Base-by-base conservation (phyloP, 345 rosid genomes). In the Populus simonii region DNA sequence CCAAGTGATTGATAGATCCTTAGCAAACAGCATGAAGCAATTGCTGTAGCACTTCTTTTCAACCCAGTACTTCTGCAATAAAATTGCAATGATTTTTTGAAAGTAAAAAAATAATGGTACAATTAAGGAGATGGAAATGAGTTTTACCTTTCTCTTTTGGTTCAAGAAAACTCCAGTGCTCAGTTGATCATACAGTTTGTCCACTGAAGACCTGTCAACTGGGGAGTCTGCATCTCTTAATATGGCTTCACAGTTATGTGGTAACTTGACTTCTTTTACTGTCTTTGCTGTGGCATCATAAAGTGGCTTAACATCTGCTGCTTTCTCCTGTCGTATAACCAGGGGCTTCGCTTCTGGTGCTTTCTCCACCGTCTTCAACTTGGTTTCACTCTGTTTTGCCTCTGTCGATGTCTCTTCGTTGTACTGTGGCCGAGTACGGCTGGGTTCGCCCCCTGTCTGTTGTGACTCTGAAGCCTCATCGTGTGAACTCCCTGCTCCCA, bases 1-100 rank as follows among this genome's bases (percentile, higher is more conserved):
- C 93, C 98, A 92, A 41, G 85, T 89, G 78, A 92, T 91, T 11
- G 79, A 75, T 70, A 91, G 86, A 51, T 72, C 83, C 80, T 87
- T 86, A 59, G 95, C 88, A 82, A 75, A 89, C 84, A 92, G 25
- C 87, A 87, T 86, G 86, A 91, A 88, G 85, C 92, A 83, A 80
- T 88, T 90, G 77, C 68, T 76, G 70, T 86, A 85, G 39, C 75
- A 73, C 57, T 76, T 74, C 86, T 85, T 84, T 27, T 92, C 91
- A 53, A 89, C 84, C 93, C 89, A 80, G 35, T 84, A 86, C 75
- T 86, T 87, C 84, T 89, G 85, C 86, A 74, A 70, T 57, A 59
- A 33, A 69, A 27, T 1, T 3, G 16, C n/a, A 2, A 41, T 15
- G 36, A 10, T 6, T 7, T 31, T 12, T 33, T 3, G 0, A 1